A percentile compares a stretch with the other conserved stretches of the same genome.
phyloP scores from a whole-genome alignment of 495 filamentous ascomycete species.

The Hypoxylon cercidicola region DNA sequence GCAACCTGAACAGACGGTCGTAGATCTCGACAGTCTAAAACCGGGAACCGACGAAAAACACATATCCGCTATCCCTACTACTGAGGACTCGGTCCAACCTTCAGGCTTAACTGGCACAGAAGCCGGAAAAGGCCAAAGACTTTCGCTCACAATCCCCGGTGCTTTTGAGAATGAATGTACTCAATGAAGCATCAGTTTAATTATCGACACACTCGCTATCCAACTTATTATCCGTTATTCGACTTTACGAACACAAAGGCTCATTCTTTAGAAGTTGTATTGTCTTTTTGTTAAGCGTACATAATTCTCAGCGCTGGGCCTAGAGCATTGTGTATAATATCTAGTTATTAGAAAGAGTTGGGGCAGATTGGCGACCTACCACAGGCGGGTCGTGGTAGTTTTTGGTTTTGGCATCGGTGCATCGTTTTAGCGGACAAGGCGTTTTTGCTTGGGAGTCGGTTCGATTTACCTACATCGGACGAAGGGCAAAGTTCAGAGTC shows the following conservation, averaged over 20 bases:
- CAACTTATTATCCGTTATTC: conserved; percentile 25
- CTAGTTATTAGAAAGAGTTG: conserved; percentile 36
- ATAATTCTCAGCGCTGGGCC: conserved; percentile 35
- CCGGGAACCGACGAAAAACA: background rate
- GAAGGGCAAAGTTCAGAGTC: conserved; percentile 16
- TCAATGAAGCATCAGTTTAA: conserved; percentile 22
- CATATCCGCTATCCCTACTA: background rate
- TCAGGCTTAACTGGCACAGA: conserved; percentile 12
- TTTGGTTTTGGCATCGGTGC: conserved; percentile 32
- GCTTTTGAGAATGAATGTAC: conserved; percentile 2
- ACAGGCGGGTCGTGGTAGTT: conserved; percentile 12
- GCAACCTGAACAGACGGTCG: conserved; percentile 8
- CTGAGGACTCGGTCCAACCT: conserved; percentile 11
- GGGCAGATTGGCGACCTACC: conserved; percentile 15
- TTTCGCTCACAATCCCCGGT: conserved; percentile 40
- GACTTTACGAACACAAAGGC: conserved; percentile 20
- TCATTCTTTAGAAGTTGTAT: conserved; percentile 25
- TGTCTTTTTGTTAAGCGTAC: conserved; percentile 35
- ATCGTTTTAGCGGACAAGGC: conserved; percentile 31
- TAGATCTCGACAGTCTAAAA: conserved; percentile 1
- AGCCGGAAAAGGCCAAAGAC: conserved; percentile 21
- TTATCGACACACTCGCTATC: conserved; percentile 13
- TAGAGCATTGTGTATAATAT: conserved; percentile 45
- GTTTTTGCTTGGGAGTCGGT: conserved; percentile 22
- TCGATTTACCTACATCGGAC: conserved; percentile 12